A percentile compares a stretch with the other conserved stretches of the same genome.
Conservation (phyloP, 495 filamentous ascomycete species). For the Aspergillus olivimuriae region DNA sequence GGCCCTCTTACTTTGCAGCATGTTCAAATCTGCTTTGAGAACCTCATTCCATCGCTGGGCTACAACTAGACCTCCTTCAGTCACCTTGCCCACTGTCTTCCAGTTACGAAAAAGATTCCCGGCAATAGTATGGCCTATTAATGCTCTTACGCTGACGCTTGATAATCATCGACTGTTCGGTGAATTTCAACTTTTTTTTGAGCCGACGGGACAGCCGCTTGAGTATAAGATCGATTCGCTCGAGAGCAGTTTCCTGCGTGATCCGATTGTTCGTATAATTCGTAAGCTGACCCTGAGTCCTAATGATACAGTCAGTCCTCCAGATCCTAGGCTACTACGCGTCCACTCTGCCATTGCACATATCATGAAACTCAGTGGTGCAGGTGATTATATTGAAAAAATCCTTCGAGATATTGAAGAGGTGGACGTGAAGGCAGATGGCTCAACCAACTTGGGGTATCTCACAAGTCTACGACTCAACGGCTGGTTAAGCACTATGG, state of each 20-base stretch:
- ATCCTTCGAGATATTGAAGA: constrained; percentile 26
- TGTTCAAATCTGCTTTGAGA: too few relatives aligned
- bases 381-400: constrained; percentile 27
- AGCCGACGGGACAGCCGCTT: constrained; percentile 10
- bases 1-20: too few relatives aligned
- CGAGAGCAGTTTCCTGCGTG: constrained; percentile 17
- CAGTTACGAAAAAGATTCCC: too few relatives aligned
- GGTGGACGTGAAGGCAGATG: constrained; percentile 20
- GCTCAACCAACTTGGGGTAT: constrained; percentile 21
- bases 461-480: constrained; percentile 13
- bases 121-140: too few relatives aligned
- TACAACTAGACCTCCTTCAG: too few relatives aligned
- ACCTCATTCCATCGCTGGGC: too few relatives aligned
- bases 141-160: constrained; percentile 14
- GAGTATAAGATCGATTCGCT: constrained; percentile 21
- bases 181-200: constrained; percentile 15
- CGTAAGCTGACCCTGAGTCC: constrained; percentile 21
- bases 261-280: constrained; percentile 20
- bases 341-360: constrained; percentile 27
- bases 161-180: constrained; percentile 17
- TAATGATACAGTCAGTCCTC: constrained; percentile 20
- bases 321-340: constrained; percentile 21
- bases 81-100: too few relatives aligned
- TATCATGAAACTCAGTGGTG: constrained; percentile 30
- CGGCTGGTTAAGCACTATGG: constrained; percentile 19